These are phyloP conservation scores for Phytophthora podocarpi DNA, from an alignment of 352 stramenopile species.

Conservation along the genomic window DNA sequence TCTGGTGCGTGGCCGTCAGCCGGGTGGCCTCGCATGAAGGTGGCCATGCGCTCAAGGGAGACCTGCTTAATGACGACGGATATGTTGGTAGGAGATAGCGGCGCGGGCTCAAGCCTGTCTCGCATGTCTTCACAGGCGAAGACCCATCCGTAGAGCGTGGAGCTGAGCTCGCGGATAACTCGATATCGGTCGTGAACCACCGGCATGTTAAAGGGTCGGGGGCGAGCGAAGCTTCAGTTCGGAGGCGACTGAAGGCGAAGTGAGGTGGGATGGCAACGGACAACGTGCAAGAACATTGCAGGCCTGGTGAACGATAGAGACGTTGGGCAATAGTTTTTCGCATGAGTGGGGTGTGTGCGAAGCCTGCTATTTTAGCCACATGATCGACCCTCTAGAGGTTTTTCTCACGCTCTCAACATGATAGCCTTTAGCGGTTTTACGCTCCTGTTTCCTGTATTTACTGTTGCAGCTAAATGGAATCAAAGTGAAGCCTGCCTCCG, in stretches of 20 bases:
- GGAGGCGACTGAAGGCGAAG: too few relatives aligned
- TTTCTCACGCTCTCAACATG: too few relatives aligned
- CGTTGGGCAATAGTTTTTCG: too few relatives aligned
- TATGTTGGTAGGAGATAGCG: background rate
- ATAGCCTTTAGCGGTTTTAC: too few relatives aligned
- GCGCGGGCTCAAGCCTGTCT: background rate
- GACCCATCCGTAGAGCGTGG: conserved; percentile 53
- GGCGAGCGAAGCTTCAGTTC: background rate
- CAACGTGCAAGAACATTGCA: too few relatives aligned
- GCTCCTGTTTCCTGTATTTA: conserved; percentile 1
- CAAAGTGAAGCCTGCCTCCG: background rate
- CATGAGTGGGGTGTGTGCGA: too few relatives aligned
- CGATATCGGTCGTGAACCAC: conserved; percentile 33
- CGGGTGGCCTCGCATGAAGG: conserved; percentile 17
- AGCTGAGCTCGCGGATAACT: conserved; percentile 33
- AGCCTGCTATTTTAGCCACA: background rate
- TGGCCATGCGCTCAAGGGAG: conserved; percentile 32
- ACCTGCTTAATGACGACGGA: conserved; percentile 51
- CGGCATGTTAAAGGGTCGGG: conserved; percentile 7
- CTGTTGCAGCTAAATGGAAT: background rate
- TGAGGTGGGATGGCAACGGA: too few relatives aligned
- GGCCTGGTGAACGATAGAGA: too few relatives aligned
- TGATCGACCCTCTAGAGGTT: background rate
- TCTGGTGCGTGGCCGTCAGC: conserved; percentile 23
- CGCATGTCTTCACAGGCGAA: conserved; percentile 46